Percentiles rank a stretch among this genome's conserved stretches.
These are phyloP conservation scores for Kregervanrija pseudodelftensis DNA, from an alignment of 805 yeast genomes.

Conservation along the genomic window DNA sequence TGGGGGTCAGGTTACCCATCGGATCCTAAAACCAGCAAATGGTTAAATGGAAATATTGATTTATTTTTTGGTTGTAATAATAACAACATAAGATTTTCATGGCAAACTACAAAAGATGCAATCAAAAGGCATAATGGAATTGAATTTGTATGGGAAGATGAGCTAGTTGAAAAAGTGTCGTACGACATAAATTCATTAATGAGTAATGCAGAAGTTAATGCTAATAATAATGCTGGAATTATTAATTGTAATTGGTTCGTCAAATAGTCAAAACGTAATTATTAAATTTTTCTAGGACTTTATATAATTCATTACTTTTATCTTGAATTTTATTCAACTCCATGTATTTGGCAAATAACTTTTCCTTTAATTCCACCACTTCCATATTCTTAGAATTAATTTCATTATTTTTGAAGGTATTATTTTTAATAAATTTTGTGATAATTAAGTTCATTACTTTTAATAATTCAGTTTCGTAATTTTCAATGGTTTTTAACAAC, in stretches of 20 bases:
- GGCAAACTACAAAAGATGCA: constrained; percentile 88
- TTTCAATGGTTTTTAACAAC: constrained; percentile 11
- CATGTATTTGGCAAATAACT: constrained; percentile 14
- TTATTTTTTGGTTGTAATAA: constrained; percentile 78
- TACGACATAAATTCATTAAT: not conserved
- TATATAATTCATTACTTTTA: constrained; percentile 12
- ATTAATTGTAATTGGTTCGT: too few relatives aligned
- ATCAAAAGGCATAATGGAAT: constrained; percentile 43
- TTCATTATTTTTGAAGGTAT: constrained; percentile 11
- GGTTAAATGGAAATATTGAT: constrained; percentile 63
- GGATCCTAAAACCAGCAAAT: constrained; percentile 77
- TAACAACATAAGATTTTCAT: constrained; percentile 66
- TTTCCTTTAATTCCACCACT: constrained; percentile 8
- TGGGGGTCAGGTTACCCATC: constrained; percentile 95
- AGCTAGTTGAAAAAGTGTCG: constrained; percentile 17
- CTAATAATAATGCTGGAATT: too few relatives aligned
- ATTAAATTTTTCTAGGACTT: constrained; percentile 10
- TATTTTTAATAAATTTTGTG: constrained; percentile 6
- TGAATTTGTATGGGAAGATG: constrained; percentile 57
- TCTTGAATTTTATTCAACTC: constrained; percentile 15
- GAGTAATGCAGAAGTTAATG: too few relatives aligned
- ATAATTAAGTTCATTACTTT: constrained; percentile 12
- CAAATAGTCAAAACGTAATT: not conserved
- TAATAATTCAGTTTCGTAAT: constrained; percentile 13
- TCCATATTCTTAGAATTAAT: constrained; percentile 9